Base-by-base conservation (phyloP, 164 flowering plant genomes). In the Piper betle region DNA sequence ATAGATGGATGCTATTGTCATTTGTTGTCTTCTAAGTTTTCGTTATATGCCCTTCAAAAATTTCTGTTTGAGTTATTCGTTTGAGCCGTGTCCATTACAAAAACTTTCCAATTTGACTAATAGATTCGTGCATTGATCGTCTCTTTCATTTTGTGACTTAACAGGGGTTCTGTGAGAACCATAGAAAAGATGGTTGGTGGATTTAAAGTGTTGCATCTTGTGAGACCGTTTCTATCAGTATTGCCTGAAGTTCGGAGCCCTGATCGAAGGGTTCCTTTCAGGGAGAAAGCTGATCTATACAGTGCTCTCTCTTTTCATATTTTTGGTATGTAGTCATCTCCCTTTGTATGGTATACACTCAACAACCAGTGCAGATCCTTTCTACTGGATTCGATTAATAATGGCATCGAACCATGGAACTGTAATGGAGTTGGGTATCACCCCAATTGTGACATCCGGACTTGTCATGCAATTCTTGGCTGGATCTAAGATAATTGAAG, bases 311-410 rank as follows among this genome's bases (percentile, higher is more conserved):
- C 77, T 80, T 13, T 78, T 80, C 64, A 74, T 80, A n/a, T 80
- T 80, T 52, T 70, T 80, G 54, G 81, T 80, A 8, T 77, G 81
- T 76, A 80, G 83, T 70, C 83, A 80, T 69, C 81, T 80, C 40
- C 83, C 83, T 62, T 72, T 80, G 10, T 80, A 80, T 73, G 83
- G 83, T 13, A 80, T 80, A 58, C 83, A 80, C 71, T 78, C 84
- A 4, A 78, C 81, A 8, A 80, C 78, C 0, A 78, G 82, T 7
- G 82, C 79, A 6, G 84, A 80, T 72, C 84, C 84, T 13, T 80
- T 80, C 53, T 80, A 78, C 54, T 80, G 84, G 84, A 80, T 80
- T 80, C 80, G 84, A 63, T 81, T 78, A 39, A 80, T 80, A 53
- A 78, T 80, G 20, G 81, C 84, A 12, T 80, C 81, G 50, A 80